Percentiles rank a stretch among this genome's conserved stretches.
Conservation (phyloP, 2,329 filamentous ascomycete genomes). For the Pseudonectria buxi region DNA sequence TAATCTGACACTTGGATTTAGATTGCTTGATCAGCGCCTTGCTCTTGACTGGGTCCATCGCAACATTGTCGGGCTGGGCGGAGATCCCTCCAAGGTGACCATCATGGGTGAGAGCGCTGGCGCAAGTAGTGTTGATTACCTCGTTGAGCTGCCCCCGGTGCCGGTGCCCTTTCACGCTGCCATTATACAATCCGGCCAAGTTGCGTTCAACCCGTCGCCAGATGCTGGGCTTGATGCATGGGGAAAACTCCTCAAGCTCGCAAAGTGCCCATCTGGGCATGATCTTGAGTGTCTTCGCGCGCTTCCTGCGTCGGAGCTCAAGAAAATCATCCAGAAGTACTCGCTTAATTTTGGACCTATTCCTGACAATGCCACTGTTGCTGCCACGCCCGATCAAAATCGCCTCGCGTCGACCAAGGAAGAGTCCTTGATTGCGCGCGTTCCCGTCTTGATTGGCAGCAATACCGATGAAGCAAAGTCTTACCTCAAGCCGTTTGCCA, state of each 20-base stretch:
- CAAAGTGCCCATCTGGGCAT: conserved; percentile 5
- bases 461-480: conserved; percentile 17
- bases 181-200: conserved; percentile 21
- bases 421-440: conserved; percentile 10
- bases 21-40: conserved; percentile 33
- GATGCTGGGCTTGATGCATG: conserved; percentile 8
- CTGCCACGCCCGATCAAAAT: conserved; percentile 7
- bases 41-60: conserved; percentile 43
- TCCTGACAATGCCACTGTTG: conserved; percentile 16
- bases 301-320: conserved; percentile 11
- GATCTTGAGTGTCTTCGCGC: conserved; percentile 19
- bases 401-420: conserved; percentile 7
- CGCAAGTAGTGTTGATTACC: conserved; percentile 45
- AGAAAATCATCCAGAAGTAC: conserved; percentile 9
- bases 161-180: conserved; percentile 23
- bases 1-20: conserved; percentile 1
- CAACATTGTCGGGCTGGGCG: conserved; percentile 43
- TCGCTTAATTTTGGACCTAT: conserved; percentile 15
- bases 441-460: conserved; percentile 17
- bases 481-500: no score
- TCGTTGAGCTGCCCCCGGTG: conserved; percentile 18
- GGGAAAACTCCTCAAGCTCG: conserved; percentile 4
- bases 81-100: conserved; percentile 38
- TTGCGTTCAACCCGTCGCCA: conserved; percentile 1
- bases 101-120: conserved; percentile 49